Evolutionary conservation across 148 eudicot genomes (phyloP).

Genomic region (Suaeda aralocaspica): DNA sequence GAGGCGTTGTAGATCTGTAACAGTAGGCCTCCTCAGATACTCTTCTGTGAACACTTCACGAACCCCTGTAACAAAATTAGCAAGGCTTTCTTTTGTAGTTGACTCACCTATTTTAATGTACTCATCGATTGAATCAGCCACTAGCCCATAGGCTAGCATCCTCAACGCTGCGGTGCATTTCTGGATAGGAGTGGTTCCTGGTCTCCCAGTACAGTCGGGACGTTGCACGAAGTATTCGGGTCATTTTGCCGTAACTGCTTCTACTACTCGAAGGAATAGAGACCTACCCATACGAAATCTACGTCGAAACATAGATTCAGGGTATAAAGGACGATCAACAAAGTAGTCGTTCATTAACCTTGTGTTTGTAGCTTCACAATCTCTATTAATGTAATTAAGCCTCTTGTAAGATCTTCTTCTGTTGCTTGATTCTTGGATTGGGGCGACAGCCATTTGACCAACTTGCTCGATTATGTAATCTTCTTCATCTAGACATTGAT

Average conservation of each 20-base stretch:
- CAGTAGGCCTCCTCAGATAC: slow-evolving; percentile 7
- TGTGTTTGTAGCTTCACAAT: not conserved
- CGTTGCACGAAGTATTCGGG: not conserved
- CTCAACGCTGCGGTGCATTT: slow-evolving; percentile 4
- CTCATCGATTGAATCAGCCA: slow-evolving; percentile 7
- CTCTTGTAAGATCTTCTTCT: no score
- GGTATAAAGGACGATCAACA: not conserved
- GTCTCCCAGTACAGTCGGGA: not conserved
- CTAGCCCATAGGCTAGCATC: not conserved
- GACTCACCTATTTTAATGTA: not conserved
- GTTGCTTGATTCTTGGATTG: no score
- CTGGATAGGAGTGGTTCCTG: not conserved
- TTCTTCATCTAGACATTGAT: no score
- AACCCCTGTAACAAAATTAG: not conserved
- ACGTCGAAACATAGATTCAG: slow-evolving; percentile 4
- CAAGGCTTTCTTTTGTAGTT: not conserved
- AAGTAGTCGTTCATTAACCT: slow-evolving; percentile 10
- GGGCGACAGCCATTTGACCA: no score
- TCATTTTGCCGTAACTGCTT: not conserved
- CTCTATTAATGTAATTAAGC: no score
- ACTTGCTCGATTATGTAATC: no score
- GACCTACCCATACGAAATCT: not conserved
- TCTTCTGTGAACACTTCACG: not conserved
- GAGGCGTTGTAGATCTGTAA: not conserved
- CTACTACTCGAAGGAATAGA: not conserved